Base-by-base conservation (phyloP, 805 yeast species). In the Candida gorgasii region DNA sequence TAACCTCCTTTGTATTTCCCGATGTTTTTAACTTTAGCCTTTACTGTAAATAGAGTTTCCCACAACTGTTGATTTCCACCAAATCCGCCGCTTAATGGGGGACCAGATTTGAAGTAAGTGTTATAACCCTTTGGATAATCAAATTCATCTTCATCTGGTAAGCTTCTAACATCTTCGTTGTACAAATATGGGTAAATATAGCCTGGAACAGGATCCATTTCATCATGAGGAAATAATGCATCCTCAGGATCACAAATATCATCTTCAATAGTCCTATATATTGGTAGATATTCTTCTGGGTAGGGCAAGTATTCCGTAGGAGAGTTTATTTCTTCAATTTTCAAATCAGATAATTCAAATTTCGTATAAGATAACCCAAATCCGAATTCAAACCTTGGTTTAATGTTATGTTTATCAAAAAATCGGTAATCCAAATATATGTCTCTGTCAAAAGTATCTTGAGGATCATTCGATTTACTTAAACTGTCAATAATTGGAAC, bases 11-110 rank as follows among this genome's bases (percentile, higher is more conserved):
- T 59, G 22, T 55, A 53, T 6, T 62, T 59, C 0, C 84, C 84
- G 17, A 63, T 68, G 48, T 79, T 79, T 32, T 65, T 61, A n/a
- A 79, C 69, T 15, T 53, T 58, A 2, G 73, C 80, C 24, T 61
- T 58, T 3, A 76, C 77, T 37, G 67, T 57, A 50, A 75, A 76
- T 35, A 76, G 58, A 1, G 62, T 62, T 33, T 78, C 78, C 83
- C 83, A 80, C 28, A 80, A 63, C 0, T 77, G 82, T 5, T 79
- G 80, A 54, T 79, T 78, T 1, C 86, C 84, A 0, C 84, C 84
- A 15, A 74, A 48, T 0, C 77, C 79, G 15, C 85, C 85, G 7
- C 75, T 74, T 3, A 67, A 57, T 12, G 69, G 48, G 1, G 72
- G 69, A 27, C 57, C 60, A 19, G 55, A 49, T 42, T 61, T 64